Conservation (phyloP, 2,329 filamentous ascomycete species). For the Penicillium sp. region DNA sequence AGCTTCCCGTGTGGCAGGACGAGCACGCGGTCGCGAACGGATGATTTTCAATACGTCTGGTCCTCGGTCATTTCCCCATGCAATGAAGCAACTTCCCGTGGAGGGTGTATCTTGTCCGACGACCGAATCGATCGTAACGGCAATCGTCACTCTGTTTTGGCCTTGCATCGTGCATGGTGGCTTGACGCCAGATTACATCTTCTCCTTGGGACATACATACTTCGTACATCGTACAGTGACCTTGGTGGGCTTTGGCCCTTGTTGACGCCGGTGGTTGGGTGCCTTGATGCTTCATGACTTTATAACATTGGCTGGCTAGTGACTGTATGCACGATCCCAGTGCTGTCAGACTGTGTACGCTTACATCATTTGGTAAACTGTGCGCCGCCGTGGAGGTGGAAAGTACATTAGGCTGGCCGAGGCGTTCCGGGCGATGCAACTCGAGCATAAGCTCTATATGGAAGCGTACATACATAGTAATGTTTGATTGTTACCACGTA, state of each 20-base stretch:
- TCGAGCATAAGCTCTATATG: neutral
- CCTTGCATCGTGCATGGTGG: constrained; percentile 23
- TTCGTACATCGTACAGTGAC: constrained; percentile 3
- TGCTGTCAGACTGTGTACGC: constrained; percentile 14
- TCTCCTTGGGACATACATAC: constrained; percentile 9
- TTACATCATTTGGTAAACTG: constrained; percentile 4
- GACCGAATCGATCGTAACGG: constrained; percentile 4
- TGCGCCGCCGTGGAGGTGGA: neutral
- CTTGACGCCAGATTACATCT: constrained; percentile 11
- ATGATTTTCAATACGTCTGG: constrained; percentile 13
- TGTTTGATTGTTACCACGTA: neutral
- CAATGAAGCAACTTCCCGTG: neutral
- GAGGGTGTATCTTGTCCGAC: neutral
- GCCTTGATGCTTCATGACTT: constrained; percentile 15
- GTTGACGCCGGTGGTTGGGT: constrained; percentile 7
- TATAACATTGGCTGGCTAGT: constrained; percentile 10
- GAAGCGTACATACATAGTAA: neutral
- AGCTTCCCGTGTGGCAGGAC: constrained; percentile 60
- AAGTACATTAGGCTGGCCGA: constrained; percentile 12
- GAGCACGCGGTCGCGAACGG: constrained; percentile 4
- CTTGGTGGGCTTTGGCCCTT: constrained; percentile 18
- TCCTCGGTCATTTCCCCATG: neutral
- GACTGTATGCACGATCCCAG: constrained; percentile 7
- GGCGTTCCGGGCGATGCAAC: constrained; percentile 9
- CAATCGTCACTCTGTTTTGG: constrained; percentile 3